Base-by-base conservation (phyloP, 2,329 filamentous ascomycete genomes). In the Phialophora expanda region DNA sequence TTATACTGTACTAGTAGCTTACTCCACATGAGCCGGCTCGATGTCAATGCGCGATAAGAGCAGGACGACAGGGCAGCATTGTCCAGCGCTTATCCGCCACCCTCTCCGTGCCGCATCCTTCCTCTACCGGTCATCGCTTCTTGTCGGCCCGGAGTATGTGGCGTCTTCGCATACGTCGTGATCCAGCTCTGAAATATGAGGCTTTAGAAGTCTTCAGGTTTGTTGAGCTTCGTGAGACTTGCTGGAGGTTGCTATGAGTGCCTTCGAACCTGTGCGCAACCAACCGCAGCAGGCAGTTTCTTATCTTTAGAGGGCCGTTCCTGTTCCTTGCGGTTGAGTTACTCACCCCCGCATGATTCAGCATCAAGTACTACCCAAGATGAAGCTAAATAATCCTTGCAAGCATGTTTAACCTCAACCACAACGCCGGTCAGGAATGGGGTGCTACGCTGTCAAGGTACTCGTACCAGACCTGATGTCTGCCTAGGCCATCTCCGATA, bases 361-460 rank as follows among this genome's bases (percentile, higher is more conserved):
- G 51, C 28, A 11, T 30, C 5, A n/a, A 54, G 26, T 54, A 20
- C 51, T 54, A 30, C 51, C 51, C 51, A 54, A 54, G 24, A 12
- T 26, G 32, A 26, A 54, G 51, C 51, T 54, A 54, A 54, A n/a
- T 54, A 26, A 54, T 54, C 51, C 51, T 54, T 30, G 51, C 17
- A 26, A 54, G 51, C 17, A 32, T 20, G 14, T 4, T 30, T 54
- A 28, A 26, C 28, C 2, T 54, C 9, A n/a, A 54, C 51, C 51
- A 54, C 11, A n/a, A 54, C 26, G 26, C 24, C 6, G 22, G 8
- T 17, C 12, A 4, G n/a, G 20, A 51, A 51, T 51, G 14, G 14
- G 24, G 11, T 54, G 51, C 26, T 24, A 54, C 51, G 24, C 12
- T 50, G n/a, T 54, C 51, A 14, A 54, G 24, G 26, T 30, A n/a